These are phyloP conservation scores for Dacryopinax spathularia DNA, from an alignment of 768 basidiomycete genomes.

Conservation along the genomic window DNA sequence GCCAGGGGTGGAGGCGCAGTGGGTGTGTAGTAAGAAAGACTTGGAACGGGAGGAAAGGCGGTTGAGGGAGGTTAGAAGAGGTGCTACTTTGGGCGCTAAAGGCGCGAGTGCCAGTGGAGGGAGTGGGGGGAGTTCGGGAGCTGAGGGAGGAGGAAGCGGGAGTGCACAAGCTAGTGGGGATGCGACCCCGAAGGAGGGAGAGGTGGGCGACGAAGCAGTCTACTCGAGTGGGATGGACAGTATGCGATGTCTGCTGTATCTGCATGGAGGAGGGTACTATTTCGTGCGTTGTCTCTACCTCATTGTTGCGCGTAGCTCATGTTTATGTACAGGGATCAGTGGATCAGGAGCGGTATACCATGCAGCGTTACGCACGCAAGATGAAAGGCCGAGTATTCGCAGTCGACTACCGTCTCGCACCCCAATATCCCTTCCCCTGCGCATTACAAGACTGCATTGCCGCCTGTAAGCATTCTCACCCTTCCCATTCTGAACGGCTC, in stretches of 20 bases:
- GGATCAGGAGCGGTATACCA: constrained; percentile 48
- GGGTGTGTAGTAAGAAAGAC: constrained; percentile 76
- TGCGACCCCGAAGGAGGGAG: constrained; percentile 11
- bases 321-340: background rate
- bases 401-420: constrained; percentile 57
- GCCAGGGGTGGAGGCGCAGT: constrained; percentile 68
- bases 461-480: constrained; percentile 44
- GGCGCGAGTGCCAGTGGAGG: constrained; percentile 7
- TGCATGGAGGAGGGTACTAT: constrained; percentile 65
- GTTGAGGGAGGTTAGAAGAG: constrained; percentile 15
- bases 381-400: constrained; percentile 82
- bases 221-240: constrained; percentile 66
- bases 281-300: constrained; percentile 3
- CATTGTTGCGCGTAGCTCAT: constrained; percentile 9
- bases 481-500: background rate
- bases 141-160: background rate
- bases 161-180: background rate
- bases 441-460: constrained; percentile 80
- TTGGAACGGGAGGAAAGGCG: constrained; percentile 54
- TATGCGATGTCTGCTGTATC: constrained; percentile 69
- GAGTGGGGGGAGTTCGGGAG: constrained; percentile 14
- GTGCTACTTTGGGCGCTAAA: constrained; percentile 25
- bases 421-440: constrained; percentile 94
- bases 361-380: constrained; percentile 65
- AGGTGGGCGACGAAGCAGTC: constrained; percentile 10